phyloP scores from a whole-genome alignment of 805 yeast genomes.

The Candida argentea region DNA sequence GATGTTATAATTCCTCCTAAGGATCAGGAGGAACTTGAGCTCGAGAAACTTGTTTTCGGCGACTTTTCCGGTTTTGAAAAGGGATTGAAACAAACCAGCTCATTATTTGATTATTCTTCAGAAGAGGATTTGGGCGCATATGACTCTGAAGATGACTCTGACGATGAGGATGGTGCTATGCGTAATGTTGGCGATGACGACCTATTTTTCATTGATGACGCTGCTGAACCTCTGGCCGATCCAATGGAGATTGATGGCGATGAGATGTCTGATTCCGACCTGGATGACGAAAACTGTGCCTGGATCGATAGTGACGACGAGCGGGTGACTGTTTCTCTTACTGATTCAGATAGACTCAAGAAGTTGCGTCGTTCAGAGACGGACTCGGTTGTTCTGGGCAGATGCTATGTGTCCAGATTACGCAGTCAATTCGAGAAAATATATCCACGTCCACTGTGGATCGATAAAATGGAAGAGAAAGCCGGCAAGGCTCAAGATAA shows the following conservation, averaged over 20 bases:
- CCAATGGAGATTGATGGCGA: conserved; percentile 24
- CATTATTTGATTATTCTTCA: conserved; percentile 38
- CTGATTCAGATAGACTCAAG: conserved; percentile 46
- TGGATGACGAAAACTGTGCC: conserved; percentile 36
- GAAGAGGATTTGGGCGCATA: conserved; percentile 24
- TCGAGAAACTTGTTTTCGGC: conserved; percentile 85
- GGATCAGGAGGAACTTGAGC: conserved; percentile 69
- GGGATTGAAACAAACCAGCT: conserved; percentile 52
- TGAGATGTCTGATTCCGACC: conserved; percentile 81
- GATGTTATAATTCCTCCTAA: conserved; percentile 48
- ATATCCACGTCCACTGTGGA: conserved; percentile 86
- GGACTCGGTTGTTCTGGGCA: conserved; percentile 48
- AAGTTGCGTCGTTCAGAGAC: conserved; percentile 58
- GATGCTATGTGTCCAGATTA: conserved; percentile 50
- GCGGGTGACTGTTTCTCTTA: conserved; percentile 47
- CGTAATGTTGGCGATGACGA: conserved; percentile 27
- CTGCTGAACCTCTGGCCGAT: conserved; percentile 19
- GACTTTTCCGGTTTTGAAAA: conserved; percentile 66
- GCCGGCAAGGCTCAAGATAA: conserved; percentile 3
- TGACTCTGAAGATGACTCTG: conserved; percentile 5
- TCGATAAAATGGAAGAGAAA: conserved; percentile 30
- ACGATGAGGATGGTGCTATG: conserved; percentile 18
- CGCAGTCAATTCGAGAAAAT: conserved; percentile 63
- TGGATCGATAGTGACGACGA: conserved; percentile 96
- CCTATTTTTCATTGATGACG: conserved; percentile 35